These are phyloP conservation scores for Thymus quinquecostatus DNA, from an alignment of 257 asterid species.

Conservation along the genomic window DNA sequence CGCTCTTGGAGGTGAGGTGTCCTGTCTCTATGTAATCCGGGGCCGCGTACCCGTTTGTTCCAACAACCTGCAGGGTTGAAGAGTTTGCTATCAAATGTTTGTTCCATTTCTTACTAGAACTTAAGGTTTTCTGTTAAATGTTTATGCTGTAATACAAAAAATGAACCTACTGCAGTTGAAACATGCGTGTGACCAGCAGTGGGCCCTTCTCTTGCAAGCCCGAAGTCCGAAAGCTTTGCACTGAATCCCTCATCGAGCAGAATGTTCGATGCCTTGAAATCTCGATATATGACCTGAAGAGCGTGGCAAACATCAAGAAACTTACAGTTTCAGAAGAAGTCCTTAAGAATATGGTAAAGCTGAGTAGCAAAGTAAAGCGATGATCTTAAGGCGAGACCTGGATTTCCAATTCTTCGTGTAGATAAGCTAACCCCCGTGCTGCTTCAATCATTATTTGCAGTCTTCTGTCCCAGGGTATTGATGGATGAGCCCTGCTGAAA, in stretches of 20 bases:
- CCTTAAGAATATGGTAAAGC: neutral
- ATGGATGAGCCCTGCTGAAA: slow-evolving; percentile 51
- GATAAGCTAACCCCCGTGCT: slow-evolving; percentile 76
- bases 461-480: slow-evolving; percentile 71
- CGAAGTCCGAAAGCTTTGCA: slow-evolving; percentile 84
- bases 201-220: slow-evolving; percentile 95
- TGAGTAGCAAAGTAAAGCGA: neutral
- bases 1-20: slow-evolving; percentile 91
- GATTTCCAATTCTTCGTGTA: slow-evolving; percentile 85
- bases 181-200: slow-evolving; percentile 70
- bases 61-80: slow-evolving; percentile 64
- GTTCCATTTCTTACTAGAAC: neutral
- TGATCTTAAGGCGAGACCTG: slow-evolving; percentile 52
- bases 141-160: neutral
- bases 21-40: slow-evolving; percentile 97
- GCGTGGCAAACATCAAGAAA: slow-evolving; percentile 10
- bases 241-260: slow-evolving; percentile 65
- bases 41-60: slow-evolving; percentile 95
- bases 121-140: neutral
- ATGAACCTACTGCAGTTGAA: slow-evolving; percentile 70
- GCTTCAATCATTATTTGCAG: slow-evolving; percentile 75
- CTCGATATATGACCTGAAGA: slow-evolving; percentile 79
- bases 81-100: neutral
- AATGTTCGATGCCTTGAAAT: slow-evolving; percentile 81
- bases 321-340: neutral